Percentiles rank a stretch among this genome's conserved stretches.
Conservation (phyloP, 2,329 filamentous ascomycete species). For the Hymenoscyphus fructigenus region DNA sequence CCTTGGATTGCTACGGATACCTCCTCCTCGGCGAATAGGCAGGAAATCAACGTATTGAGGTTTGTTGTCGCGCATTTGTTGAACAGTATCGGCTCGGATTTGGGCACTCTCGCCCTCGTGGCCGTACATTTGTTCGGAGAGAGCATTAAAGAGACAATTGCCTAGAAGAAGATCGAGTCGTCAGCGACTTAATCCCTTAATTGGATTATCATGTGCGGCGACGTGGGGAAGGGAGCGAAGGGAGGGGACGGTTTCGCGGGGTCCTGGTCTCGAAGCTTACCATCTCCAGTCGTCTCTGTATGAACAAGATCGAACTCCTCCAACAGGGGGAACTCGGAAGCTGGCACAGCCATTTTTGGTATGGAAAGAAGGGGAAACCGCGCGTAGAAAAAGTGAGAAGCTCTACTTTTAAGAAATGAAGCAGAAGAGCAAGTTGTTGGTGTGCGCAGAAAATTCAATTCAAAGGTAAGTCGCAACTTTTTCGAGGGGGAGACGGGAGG, state of each 20-base stretch:
- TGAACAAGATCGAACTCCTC: constrained; percentile 57
- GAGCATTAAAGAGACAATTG: constrained; percentile 68
- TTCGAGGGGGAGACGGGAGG: neutral
- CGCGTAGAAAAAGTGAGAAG: neutral
- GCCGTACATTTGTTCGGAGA: constrained; percentile 66
- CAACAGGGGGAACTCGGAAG: constrained; percentile 55
- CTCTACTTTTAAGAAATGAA: neutral
- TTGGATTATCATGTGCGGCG: neutral
- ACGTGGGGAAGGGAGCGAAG: neutral
- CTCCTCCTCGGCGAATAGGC: constrained; percentile 51
- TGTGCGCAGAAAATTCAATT: constrained; percentile 5
- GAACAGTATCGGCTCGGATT: constrained; percentile 58
- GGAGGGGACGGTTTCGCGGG: constrained; percentile 11
- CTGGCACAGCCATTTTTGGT: neutral
- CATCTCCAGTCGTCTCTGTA: constrained; percentile 59
- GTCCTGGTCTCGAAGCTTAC: constrained; percentile 44
- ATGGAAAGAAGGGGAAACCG: neutral
- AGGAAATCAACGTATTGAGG: constrained; percentile 66
- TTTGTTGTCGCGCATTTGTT: constrained; percentile 60
- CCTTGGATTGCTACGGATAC: constrained; percentile 53
- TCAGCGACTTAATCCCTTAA: constrained; percentile 16
- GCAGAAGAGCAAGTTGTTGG: constrained; percentile 7
- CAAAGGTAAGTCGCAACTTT: neutral
- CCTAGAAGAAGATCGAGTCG: constrained; percentile 43
- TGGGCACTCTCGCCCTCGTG: constrained; percentile 54